Base-by-base conservation (phyloP, 2,329 filamentous ascomycete species). In the Myriosclerotinia duriaeana region DNA sequence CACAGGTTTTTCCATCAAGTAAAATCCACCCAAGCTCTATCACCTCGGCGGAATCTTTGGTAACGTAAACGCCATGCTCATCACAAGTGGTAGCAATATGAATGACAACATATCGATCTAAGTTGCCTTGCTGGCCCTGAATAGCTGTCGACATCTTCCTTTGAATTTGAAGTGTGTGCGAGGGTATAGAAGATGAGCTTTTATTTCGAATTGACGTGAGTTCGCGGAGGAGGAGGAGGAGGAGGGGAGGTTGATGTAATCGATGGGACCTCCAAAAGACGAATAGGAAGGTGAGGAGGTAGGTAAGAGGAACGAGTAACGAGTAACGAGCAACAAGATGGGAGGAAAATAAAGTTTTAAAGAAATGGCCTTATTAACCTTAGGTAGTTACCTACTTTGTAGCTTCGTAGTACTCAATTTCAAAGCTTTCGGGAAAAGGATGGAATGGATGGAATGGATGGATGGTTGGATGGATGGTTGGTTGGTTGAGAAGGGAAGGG, bases 11-110 rank as follows among this genome's bases (percentile, higher is more conserved):
- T 72, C 92, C 90, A 78, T 97, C 93, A 70, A 97, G 85, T 76
- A 99, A 82, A 77, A 98, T 97, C 95, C 95, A 99, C 71, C 94
- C 95, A 77, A 99, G 86, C 85, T 99, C 95, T 79, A 99, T 99
- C 72, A 99, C 95, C 83, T 99, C 95, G 70, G 95, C 95, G 68
- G 95, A 98, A 81, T 99, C 95, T 81, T 98, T 98, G 68, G 95
- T 99, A 68, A 99, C 95, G 80, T 99, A 99, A 72, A 99, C 95
- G 70, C 95, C 95, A 81, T 99, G 95, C 80, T 99, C 95, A 79
- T 99, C 95, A 81, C 95, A 99, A 73, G 95, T 99, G 46, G 95
- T 99, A 71, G 95, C 95, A 77, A 98, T 94, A 80, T 99, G 95
- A 78, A 98, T 97, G 76, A 99, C 92, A 72, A 97, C 90, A 81